A percentile compares a stretch with the other conserved stretches of the same genome.
phyloP scores from a whole-genome alignment of 2,329 filamentous ascomycete species.

The Cladorrhinum sp. region DNA sequence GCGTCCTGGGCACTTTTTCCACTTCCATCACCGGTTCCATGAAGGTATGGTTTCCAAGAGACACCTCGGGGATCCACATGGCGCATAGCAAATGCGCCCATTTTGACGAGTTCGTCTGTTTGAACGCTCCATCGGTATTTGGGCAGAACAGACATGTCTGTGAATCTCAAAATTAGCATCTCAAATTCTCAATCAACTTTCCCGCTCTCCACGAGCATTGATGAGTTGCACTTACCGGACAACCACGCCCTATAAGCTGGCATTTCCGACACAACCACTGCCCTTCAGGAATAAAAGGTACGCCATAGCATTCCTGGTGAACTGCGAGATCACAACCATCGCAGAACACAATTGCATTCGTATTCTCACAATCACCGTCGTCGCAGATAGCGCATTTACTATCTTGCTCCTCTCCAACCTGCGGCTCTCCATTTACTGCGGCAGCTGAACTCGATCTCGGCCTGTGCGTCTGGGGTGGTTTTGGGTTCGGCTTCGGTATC shows the following conservation, averaged over 20 bases:
- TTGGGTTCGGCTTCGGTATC: conserved; percentile 95
- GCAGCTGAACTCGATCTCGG: conserved; percentile 91
- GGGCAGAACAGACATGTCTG: conserved; percentile 97
- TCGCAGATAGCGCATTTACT: conserved; percentile 98
- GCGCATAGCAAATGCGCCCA: conserved; percentile 97
- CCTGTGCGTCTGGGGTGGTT: conserved; percentile 89
- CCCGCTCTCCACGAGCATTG: neutral
- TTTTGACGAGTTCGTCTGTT: conserved; percentile 92
- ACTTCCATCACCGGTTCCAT: conserved; percentile 99
- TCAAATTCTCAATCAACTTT: conserved; percentile 17
- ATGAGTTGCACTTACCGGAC: conserved; percentile 59
- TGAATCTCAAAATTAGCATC: neutral
- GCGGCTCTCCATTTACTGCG: conserved; percentile 89
- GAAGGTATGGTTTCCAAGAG: conserved; percentile 90
- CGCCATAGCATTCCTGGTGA: conserved; percentile 97
- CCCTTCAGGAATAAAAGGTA: conserved; percentile 96
- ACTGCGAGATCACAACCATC: conserved; percentile 97
- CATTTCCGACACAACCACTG: conserved; percentile 98
- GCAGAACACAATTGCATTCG: conserved; percentile 98
- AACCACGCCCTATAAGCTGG: conserved; percentile 87
- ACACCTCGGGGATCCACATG: conserved; percentile 98
- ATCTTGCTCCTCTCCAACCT: conserved; percentile 87
- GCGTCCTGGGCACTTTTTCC: conserved; percentile 90
- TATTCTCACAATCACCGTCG: conserved; percentile 98
- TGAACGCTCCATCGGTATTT: conserved; percentile 96